Conservation (phyloP, 1,284 basidiomycete species). For the Sporisorium scitamineum region DNA sequence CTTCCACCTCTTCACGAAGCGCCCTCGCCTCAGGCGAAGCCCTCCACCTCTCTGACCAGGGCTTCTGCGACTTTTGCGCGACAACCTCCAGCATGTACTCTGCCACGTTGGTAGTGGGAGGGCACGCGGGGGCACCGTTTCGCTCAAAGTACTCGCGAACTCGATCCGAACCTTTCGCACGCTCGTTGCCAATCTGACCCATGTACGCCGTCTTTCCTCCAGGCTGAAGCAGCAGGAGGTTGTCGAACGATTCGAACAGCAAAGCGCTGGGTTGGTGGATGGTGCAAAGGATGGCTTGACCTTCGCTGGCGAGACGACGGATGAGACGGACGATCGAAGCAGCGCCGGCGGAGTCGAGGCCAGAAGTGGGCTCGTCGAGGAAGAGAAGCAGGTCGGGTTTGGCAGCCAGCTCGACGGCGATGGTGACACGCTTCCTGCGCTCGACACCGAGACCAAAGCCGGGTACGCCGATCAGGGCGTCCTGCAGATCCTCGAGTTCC, state of each 20-base stretch:
- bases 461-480: slow-evolving; percentile 59
- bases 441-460: slow-evolving; percentile 61
- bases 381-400: slow-evolving; percentile 63
- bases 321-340: slow-evolving; percentile 58
- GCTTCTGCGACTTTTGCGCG: slow-evolving; percentile 24
- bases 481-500: slow-evolving; percentile 51
- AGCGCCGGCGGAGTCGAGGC: slow-evolving; percentile 57
- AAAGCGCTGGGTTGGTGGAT: slow-evolving; percentile 62
- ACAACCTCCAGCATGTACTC: slow-evolving; percentile 70
- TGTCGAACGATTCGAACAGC: slow-evolving; percentile 61
- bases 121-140: slow-evolving; percentile 54
- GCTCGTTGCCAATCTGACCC: slow-evolving; percentile 52
- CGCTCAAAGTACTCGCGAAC: slow-evolving; percentile 60
- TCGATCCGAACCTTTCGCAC: slow-evolving; percentile 30
- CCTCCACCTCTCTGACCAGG: slow-evolving; percentile 56
- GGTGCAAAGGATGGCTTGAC: slow-evolving; percentile 62
- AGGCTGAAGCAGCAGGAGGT: slow-evolving; percentile 53
- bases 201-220: slow-evolving; percentile 57
- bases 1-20: slow-evolving; percentile 71
- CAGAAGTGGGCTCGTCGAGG: slow-evolving; percentile 65
- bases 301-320: slow-evolving; percentile 52
- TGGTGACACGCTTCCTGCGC: slow-evolving; percentile 59
- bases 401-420: slow-evolving; percentile 63
- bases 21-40: slow-evolving; percentile 70
- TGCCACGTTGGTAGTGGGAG: slow-evolving; percentile 54